Base-by-base conservation (phyloP, 371 early-diverging fungal genomes). In the Saksenaea vasiformis region DNA sequence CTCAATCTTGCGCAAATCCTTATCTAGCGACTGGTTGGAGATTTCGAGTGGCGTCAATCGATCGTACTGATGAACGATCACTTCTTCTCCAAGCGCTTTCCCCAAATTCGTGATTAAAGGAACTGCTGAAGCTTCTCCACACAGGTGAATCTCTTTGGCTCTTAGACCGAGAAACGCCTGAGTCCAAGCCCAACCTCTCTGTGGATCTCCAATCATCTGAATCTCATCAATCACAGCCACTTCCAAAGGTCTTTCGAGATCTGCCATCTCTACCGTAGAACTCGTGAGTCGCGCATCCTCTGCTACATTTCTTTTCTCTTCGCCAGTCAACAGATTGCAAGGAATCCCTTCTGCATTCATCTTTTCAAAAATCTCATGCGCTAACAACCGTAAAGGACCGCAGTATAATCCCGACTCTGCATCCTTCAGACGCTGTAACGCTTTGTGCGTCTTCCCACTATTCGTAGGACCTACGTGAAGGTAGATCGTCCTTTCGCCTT, bases 401-500 rank as follows among this genome's bases (percentile, higher is more conserved):
- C 94, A 94, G 68, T 96, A 98, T 0, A 95, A 79, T n/a, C 95
- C 97, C 2, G 81, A 67, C 26, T 80, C 63, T 10, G 91, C 87
- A 9, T 70, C 55, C 62, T 87, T 79, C 17, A 97, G 79, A 34
- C 90, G 84, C 62, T 90, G 61, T 13, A 98, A 69, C 4, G 98
- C 98, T 44, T 80, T 74, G 73, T 97, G 90, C 0, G 98, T 98
- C 72, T 98, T 98, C 62, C 98, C 98, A 24, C 94, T 94, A 74
- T 98, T 98, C 4, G 98, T 98, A 13, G 98, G 98, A 10, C 98
- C 98, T 19, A 97, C 94, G 70, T 98, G 98, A 80, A 97, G 83
- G 39, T 90, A 82, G 56, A 98, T 91, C 37, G 89, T 89, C 63
- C 89, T 88, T 66, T 17, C 34, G 22, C 5, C 11, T 39, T 39